Evolutionary conservation across 371 early-diverging fungal species (phyloP), one percentile per base, ranked within the genome.

Genomic region (Saksenaea oblongispora): DNA sequence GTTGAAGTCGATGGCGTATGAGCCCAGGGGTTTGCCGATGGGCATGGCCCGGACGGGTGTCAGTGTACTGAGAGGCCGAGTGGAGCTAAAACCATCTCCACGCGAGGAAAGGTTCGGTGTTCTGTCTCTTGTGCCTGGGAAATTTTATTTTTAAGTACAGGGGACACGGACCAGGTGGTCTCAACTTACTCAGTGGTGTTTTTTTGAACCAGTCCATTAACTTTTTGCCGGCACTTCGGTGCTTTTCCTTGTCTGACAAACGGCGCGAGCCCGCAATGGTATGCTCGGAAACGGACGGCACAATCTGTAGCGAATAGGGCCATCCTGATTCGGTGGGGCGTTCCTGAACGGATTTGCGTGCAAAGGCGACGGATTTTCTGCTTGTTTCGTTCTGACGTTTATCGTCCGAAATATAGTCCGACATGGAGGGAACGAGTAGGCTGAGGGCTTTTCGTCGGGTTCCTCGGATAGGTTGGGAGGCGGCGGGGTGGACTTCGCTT

Each of bases 171-270:
- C n/a, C n/a, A n/a, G n/a, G n/a, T n/a, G n/a, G n/a, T n/a, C n/a
- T n/a, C n/a, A n/a, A n/a, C n/a, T n/a, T 86, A 84, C 87, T 82
- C 56, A 80, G 57, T 4, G 89, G 87, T 59, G 86, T 87, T 71
- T 85, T 84, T 36, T 88, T 84, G 57, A 89, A 76, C 89, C 89
- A 89, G 56, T 88, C 88, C 79, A 89, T 86, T 24, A 89, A 72
- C 65, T 89, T 88, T 56, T 86, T 87, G 18, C 87, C 89, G 5
- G 89, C 75, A 56, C 79, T 82, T 11, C 73, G 67, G 18, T 73
- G 79, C 18, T 73, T 73, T 11, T 47, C 51, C 34, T 74, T 79
- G 56, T 70, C 74, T 13, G 64, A 66, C 0, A 47, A 22, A 22
- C 56, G 51, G 24, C 22, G 51, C 22, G 51, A 22, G 3, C 51